A percentile compares a stretch with the other conserved stretches of the same genome.
Conservation (phyloP, 2,329 filamentous ascomycete genomes). For the Tolypocladium tundrense region DNA sequence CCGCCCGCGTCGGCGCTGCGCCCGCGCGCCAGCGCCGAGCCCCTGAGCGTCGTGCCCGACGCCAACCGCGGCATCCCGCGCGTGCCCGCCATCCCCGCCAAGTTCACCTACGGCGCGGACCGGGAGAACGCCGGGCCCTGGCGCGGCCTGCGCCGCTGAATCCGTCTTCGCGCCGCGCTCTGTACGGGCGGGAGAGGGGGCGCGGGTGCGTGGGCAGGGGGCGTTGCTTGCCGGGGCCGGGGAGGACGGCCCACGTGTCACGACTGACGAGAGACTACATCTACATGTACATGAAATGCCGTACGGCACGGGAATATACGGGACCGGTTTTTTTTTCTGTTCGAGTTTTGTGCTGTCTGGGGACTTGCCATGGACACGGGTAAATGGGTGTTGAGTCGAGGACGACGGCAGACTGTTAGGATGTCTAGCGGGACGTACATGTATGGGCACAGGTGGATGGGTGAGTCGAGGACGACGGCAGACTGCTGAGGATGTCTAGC, state of each 20-base stretch:
- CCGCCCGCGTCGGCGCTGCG: slow-evolving; percentile 1
- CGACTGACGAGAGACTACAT: background rate
- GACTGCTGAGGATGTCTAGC: background rate
- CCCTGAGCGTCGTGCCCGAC: slow-evolving; percentile 32
- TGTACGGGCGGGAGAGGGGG: background rate
- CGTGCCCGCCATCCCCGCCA: slow-evolving; percentile 32
- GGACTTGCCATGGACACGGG: background rate
- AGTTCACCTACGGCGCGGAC: slow-evolving; percentile 26
- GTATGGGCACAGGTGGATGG: background rate
- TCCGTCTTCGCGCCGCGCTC: background rate
- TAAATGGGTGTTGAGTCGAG: background rate
- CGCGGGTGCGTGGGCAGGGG: too few relatives aligned
- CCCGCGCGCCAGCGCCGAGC: slow-evolving; percentile 5
- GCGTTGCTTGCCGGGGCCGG: too few relatives aligned
- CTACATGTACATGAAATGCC: background rate
- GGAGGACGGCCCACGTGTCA: background rate
- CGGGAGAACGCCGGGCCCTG: slow-evolving; percentile 22
- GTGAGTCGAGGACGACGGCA: background rate
- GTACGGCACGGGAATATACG: background rate
- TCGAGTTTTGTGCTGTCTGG: background rate
- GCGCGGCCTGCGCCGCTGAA: slow-evolving; percentile 15
- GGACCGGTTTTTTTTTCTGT: background rate
- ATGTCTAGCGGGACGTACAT: background rate
- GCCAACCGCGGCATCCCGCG: slow-evolving; percentile 35
- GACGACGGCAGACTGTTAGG: background rate